Evolutionary conservation across 192 early-diverging fungal species (phyloP), one percentile per base, ranked within the genome.

Genomic region (Coemansia sp.): DNA sequence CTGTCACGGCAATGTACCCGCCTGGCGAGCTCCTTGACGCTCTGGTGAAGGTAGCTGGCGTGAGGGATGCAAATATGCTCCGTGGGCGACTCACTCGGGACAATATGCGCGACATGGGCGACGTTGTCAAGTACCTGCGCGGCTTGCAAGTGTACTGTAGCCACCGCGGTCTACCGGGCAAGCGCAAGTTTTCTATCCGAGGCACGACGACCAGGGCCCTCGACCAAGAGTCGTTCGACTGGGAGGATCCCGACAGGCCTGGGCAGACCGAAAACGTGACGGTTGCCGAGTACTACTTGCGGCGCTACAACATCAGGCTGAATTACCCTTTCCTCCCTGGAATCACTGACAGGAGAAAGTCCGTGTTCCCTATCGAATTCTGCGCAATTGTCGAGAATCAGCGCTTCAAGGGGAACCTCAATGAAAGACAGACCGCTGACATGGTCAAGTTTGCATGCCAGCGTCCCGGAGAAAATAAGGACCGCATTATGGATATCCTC

Each of bases 401-500:
- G 81, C 87, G 93, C 41, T 88, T 92, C 70, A 77, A 89, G 68
- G 85, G 91, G 63, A 95, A 94, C 73, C 78, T 97, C 41, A 88
- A 93, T 66, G 93, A 96, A 44, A 77, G 75, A 33, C 90, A 95
- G 84, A 97, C 95, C 0, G 91, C 93, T 0, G 94, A 97, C 68
- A 97, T 98, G 95, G 96, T 98, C 72, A 93, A 89, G 41, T 94
- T 93, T 70, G 95, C 94, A 0, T 94, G 93, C 69, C 89, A 92
- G 74, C 86, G 85, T 27, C 96, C 96, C 2, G 84, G 87, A 54
- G 85, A 93, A 16, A 92, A 95, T 57, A 87, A 87, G 62, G 88
- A 91, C 73, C 93, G 92, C 71, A 98, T 98, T 67, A 31, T 10
- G 7, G 86, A 90, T 21, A 90, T 89, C 17, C 75, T 93, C 11